Percentiles rank a stretch among this genome's conserved stretches.
These are phyloP conservation scores for Fusarium paranaense DNA, from an alignment of 2,329 filamentous ascomycete genomes.

Conservation along the genomic window DNA sequence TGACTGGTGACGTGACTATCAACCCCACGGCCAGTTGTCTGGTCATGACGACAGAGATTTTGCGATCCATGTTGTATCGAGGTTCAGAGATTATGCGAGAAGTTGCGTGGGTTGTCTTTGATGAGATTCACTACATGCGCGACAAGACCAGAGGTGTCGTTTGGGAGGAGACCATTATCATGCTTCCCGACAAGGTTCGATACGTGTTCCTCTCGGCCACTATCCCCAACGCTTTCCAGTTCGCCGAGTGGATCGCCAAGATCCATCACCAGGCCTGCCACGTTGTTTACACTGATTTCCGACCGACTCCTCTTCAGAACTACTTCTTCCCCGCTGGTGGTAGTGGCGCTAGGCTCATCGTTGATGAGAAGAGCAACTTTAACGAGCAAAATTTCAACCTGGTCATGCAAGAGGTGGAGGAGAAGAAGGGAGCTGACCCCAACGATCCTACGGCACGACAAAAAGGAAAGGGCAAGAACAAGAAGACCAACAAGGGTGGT, in stretches of 20 bases:
- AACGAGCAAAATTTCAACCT: slow-evolving; percentile 97
- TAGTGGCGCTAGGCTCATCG: slow-evolving; percentile 91
- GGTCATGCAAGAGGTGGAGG: slow-evolving; percentile 90
- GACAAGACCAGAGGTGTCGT: slow-evolving; percentile 95
- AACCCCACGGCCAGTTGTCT: slow-evolving; percentile 98
- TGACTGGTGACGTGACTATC: slow-evolving; percentile 99
- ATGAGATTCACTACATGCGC: slow-evolving; percentile 98
- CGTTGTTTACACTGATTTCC: slow-evolving; percentile 98
- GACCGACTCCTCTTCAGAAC: slow-evolving; percentile 94
- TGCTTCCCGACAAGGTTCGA: slow-evolving; percentile 97
- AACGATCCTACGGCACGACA: slow-evolving; percentile 82
- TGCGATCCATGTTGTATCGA: slow-evolving; percentile 97
- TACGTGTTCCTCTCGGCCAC: slow-evolving; percentile 99
- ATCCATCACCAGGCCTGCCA: slow-evolving; percentile 98
- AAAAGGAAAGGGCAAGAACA: slow-evolving; percentile 91
- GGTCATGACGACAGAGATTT: slow-evolving; percentile 99
- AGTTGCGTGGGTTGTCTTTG: slow-evolving; percentile 97
- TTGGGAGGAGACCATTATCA: slow-evolving; percentile 99
- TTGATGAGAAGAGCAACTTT: slow-evolving; percentile 97
- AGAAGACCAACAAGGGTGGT: slow-evolving; percentile 91
- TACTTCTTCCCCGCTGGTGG: slow-evolving; percentile 97
- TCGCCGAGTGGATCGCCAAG: slow-evolving; percentile 99
- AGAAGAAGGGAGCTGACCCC: slow-evolving; percentile 87
- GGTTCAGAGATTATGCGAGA: slow-evolving; percentile 99
- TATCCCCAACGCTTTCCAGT: slow-evolving; percentile 98